Conservation (phyloP, 495 filamentous ascomycete species). For the Aspergillus sparsus region DNA sequence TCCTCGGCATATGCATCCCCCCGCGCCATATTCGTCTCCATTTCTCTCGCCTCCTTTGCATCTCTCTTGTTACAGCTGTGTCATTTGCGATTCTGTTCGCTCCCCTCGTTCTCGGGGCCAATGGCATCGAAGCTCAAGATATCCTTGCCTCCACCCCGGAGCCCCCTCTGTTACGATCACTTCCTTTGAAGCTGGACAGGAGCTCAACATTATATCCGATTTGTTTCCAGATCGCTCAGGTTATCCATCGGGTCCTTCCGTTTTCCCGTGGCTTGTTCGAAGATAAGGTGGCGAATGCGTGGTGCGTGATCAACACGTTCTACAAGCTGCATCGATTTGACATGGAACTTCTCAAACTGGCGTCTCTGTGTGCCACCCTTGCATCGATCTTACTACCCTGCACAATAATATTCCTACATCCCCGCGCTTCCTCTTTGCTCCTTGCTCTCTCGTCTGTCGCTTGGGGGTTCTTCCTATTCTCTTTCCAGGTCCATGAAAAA, state of each 20-base stretch:
- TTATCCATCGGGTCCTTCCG: slow-evolving; percentile 87
- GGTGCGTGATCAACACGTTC: slow-evolving; percentile 87
- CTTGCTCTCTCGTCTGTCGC: slow-evolving; percentile 76
- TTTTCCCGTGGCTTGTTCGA: slow-evolving; percentile 94
- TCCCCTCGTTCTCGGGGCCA: slow-evolving; percentile 66
- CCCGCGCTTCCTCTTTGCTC: slow-evolving; percentile 73
- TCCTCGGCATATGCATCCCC: slow-evolving; percentile 80
- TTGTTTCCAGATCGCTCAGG: slow-evolving; percentile 75
- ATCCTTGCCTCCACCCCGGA: slow-evolving; percentile 44
- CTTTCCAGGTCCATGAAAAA: slow-evolving; percentile 98
- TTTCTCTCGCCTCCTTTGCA: slow-evolving; percentile 67
- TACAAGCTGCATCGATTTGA: slow-evolving; percentile 79
- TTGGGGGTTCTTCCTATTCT: slow-evolving; percentile 97
- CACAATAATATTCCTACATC: slow-evolving; percentile 73
- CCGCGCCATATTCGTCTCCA: slow-evolving; percentile 57
- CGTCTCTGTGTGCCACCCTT: slow-evolving; percentile 73
- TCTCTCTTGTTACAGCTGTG: slow-evolving; percentile 68
- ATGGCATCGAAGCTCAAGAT: slow-evolving; percentile 31
- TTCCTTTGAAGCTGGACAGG: slow-evolving; percentile 61
- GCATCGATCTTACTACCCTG: slow-evolving; percentile 76
- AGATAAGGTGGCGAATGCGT: slow-evolving; percentile 97
- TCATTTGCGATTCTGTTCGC: slow-evolving; percentile 75
- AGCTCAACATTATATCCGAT: slow-evolving; percentile 68
- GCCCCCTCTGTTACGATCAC: slow-evolving; percentile 58
- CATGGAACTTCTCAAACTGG: slow-evolving; percentile 67